Percentiles rank a stretch among this genome's conserved stretches.
These are phyloP conservation scores for Mucor saturninus DNA, from an alignment of 371 early-diverging fungal genomes.

Conservation along the genomic window DNA sequence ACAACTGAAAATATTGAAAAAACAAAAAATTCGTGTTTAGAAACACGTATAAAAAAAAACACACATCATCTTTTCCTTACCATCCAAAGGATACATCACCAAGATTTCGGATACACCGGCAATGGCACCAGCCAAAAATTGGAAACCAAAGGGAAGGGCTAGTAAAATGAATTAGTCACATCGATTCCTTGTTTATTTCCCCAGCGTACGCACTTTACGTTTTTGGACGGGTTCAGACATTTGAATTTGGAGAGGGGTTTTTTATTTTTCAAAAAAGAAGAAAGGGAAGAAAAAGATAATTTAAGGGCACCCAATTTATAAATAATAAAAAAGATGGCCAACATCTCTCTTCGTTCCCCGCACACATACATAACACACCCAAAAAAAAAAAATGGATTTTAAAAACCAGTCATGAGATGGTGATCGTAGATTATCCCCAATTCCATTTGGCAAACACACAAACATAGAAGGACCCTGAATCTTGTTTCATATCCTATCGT, in stretches of 20 bases:
- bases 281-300: background rate
- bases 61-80: slow-evolving; percentile 38
- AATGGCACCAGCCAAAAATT: slow-evolving; percentile 92
- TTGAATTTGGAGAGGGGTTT: background rate
- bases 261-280: slow-evolving; percentile 1
- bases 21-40: background rate
- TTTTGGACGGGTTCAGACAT: slow-evolving; percentile 42
- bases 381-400: too few relatives aligned
- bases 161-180: slow-evolving; percentile 1
- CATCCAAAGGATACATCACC: slow-evolving; percentile 97
- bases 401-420: too few relatives aligned
- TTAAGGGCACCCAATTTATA: too few relatives aligned
- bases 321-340: too few relatives aligned
- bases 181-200: background rate
- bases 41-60: background rate
- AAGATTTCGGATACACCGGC: slow-evolving; percentile 96
- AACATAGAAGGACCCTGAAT: too few relatives aligned
- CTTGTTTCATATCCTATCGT: too few relatives aligned
- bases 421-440: too few relatives aligned
- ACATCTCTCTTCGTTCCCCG: too few relatives aligned
- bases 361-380: too few relatives aligned
- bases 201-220: slow-evolving; percentile 25
- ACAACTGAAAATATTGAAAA: slow-evolving; percentile 63
- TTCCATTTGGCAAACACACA: too few relatives aligned
- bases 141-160: slow-evolving; percentile 90